Base-by-base conservation (phyloP, 2,329 filamentous ascomycete species). In the Aureobasidium sp. region DNA sequence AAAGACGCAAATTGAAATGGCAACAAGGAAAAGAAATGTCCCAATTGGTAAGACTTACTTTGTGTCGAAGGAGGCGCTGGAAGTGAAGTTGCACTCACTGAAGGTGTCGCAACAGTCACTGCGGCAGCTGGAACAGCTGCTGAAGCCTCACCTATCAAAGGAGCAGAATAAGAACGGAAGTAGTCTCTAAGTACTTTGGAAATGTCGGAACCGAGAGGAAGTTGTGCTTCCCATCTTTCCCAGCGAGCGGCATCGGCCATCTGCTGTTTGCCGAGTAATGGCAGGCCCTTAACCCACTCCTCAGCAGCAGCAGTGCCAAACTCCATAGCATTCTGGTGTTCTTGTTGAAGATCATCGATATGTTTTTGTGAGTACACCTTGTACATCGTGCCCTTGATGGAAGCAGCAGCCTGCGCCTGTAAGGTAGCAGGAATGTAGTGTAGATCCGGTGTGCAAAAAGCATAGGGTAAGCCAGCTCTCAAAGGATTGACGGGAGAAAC, bases 281-380 rank as follows among this genome's bases (percentile, higher is more conserved):
- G 82, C 3, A 94, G 80, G 10, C 89, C 89, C 73, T 92, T 92
- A 34, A 86, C 78, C 89, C 90, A 94, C 72, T 92, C 89, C 67
- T 90, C 87, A 4, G 83, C 81, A 12, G 87, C 83, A 46, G 86
- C 86, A 48, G 80, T 68, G n/a, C 89, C 88, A 67, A 90, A 80
- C n/a, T 78, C 74, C 67, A 84, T 83, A 60, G 86, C 88, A 5
- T 83, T 77, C 47, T 83, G 76, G 66, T 90, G 84, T 68, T 90
- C 85, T 36, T 76, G 71, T 63, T 82, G 82, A 65, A 92, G 81
- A 8, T 79, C 78, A 29, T 86, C 80, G 39, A 91, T 79, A 63
- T 92, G 83, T 29, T 77, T 70, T 50, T 81, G 81, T 72, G 82
- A 85, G 69, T 87, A 92, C 53, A 85, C 77, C 71, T 92, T 93